Evolutionary conservation across 140 eudicot genomes (phyloP).

Genomic region (Ambrosia hybrid): DNA sequence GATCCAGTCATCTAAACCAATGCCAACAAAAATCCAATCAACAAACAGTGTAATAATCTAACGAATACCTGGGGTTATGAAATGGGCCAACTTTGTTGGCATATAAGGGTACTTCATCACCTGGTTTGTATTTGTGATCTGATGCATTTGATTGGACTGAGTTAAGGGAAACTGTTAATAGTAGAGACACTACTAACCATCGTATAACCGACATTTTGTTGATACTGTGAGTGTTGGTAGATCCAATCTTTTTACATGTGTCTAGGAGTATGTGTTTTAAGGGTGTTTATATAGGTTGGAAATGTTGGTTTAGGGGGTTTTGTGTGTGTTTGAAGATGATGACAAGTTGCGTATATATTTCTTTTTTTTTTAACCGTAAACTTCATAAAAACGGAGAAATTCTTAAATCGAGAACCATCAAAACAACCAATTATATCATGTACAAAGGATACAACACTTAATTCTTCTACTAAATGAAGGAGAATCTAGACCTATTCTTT

Average conservation of each 20-base stretch:
- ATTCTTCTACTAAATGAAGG: too few relatives aligned
- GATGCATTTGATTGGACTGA: conserved; percentile 48
- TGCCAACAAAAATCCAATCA: too few relatives aligned
- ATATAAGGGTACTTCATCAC: conserved; percentile 63
- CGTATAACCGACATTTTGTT: conserved; percentile 31
- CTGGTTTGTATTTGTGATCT: conserved; percentile 54
- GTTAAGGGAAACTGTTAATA: conserved; percentile 16
- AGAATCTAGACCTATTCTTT: too few relatives aligned
- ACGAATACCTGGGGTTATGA: conserved; percentile 58
- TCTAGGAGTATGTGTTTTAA: too few relatives aligned
- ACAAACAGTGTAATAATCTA: conserved; percentile 1
- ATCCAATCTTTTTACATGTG: neutral
- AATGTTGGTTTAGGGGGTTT: conserved; percentile 1
- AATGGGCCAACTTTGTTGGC: conserved; percentile 73
- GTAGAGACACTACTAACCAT: conserved; percentile 36
- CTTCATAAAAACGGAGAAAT: too few relatives aligned
- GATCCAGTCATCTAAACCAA: conserved; percentile 16
- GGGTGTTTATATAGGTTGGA: too few relatives aligned
- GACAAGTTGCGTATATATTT: neutral
- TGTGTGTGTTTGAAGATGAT: neutral
- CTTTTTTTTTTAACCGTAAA: too few relatives aligned
- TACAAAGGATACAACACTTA: too few relatives aligned
- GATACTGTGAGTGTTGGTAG: neutral
- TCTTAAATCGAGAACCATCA: too few relatives aligned
- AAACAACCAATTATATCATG: too few relatives aligned